Base-by-base conservation (phyloP, 2,329 filamentous ascomycete genomes). In the Cercospora zeina region DNA sequence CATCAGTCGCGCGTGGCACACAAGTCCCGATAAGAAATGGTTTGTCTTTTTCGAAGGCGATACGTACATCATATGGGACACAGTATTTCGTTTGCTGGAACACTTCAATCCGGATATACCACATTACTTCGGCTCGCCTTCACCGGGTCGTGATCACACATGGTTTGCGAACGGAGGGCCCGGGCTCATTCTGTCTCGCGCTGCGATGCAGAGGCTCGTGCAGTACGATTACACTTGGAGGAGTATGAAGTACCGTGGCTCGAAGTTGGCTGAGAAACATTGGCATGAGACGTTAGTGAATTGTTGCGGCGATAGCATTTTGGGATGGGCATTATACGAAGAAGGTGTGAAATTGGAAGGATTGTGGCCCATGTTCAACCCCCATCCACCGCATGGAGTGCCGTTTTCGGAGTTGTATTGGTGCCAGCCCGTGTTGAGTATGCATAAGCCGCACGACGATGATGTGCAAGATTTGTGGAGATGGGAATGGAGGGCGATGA, bases 31-130 rank as follows among this genome's bases (percentile, higher is more conserved):
- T 30, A 78, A 76, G 60, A 74, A 78, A 42, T 83, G 82, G 77
- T 83, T 82, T 65, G 77, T 83, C 62, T 84, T 83, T 68, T 77
- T 80, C 61, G 81, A 83, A 66, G 79, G 79, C 1, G 82, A 83
- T 66, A 83, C 81, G 39, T 82, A 77, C 63, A 62, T 78, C 9
- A 68, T 77, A 9, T 79, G 76, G 76, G 72, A 76, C 51, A 77
- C 77, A 0, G 45, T 67, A 0, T 67, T 67, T 37, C 63, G 65
- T 4, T 51, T 63, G 2, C 39, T 63, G 27, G 56, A 58, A 9
- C 54, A 65, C 14, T 61, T 65, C 33, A 61, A 67, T 27, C 39
- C 65, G 11, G 59, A 67, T 37, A 34, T 24, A 21, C 58, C 58
- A 36, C 65, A 65, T 31, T 67, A 65, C 33, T 65, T 67, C 42